These are phyloP conservation scores for Pouteria campechiana DNA, from an alignment of 179 eudicot genomes.

Conservation along the genomic window DNA sequence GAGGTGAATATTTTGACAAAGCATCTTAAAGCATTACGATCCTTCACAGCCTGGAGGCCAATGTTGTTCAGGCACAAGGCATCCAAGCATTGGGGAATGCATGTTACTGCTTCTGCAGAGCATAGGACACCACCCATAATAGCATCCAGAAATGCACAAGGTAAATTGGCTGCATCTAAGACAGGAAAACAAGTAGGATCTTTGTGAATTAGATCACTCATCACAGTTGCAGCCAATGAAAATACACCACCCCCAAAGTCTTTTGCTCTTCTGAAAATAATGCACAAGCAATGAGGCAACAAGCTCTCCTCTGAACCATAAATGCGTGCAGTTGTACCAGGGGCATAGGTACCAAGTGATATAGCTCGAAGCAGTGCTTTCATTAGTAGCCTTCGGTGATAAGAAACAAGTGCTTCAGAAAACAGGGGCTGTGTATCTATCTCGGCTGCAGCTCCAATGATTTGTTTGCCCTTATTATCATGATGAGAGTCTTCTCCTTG, in stretches of 20 bases:
- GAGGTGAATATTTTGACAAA: constrained; percentile 96
- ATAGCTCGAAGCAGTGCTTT: constrained; percentile 94
- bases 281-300: constrained; percentile 82
- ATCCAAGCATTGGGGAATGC: constrained; percentile 98
- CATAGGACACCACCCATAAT: constrained; percentile 84
- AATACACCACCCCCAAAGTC: constrained; percentile 99
- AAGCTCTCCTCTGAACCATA: constrained; percentile 90
- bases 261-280: constrained; percentile 75
- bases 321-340: constrained; percentile 71
- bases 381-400: constrained; percentile 78
- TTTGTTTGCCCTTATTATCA: constrained; percentile 17
- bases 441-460: constrained; percentile 26
- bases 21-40: constrained; percentile 84
- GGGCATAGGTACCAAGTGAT: constrained; percentile 95
- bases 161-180: constrained; percentile 84
- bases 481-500: constrained; percentile 31
- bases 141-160: constrained; percentile 83
- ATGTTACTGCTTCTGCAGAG: constrained; percentile 89
- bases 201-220: constrained; percentile 96
- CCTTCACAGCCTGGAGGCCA: constrained; percentile 94
- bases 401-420: constrained; percentile 75
- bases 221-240: constrained; percentile 88
- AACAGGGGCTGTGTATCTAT: constrained; percentile 69
- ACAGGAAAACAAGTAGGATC: constrained; percentile 88
- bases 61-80: constrained; percentile 85